phyloP scores from a whole-genome alignment of 495 filamentous ascomycete species.

The Astrothelium macrocarpum region DNA sequence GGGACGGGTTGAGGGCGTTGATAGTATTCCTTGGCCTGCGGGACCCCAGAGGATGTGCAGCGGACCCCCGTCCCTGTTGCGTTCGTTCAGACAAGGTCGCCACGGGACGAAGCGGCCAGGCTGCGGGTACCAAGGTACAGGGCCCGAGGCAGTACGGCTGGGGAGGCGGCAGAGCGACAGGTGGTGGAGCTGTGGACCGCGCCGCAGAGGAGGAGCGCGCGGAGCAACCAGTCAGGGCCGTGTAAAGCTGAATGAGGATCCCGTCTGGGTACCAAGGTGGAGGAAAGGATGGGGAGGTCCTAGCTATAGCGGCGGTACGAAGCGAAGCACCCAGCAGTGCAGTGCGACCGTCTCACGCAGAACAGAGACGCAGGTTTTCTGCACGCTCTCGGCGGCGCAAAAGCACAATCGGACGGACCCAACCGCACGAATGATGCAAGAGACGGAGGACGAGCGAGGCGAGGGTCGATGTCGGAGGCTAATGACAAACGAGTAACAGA shows the following conservation, averaged over 20 bases:
- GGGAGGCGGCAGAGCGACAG: neutral
- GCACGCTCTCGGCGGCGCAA: neutral
- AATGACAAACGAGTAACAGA: neutral
- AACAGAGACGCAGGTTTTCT: constrained; percentile 2
- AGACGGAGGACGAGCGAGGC: neutral
- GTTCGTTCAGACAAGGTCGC: constrained; percentile 7
- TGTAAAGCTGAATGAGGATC: neutral
- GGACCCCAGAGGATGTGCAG: neutral
- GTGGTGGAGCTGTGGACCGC: neutral
- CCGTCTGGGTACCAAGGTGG: neutral
- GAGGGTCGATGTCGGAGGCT: constrained; percentile 1
- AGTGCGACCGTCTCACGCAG: constrained; percentile 4
- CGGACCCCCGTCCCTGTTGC: neutral
- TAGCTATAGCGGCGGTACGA: neutral
- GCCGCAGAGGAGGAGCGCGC: neutral
- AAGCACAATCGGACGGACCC: neutral
- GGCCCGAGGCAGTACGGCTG: neutral
- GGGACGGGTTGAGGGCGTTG: neutral
- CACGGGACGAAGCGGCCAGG: constrained; percentile 7
- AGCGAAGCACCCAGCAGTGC: constrained; percentile 1
- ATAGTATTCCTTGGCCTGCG: constrained; percentile 5
- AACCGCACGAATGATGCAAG: constrained; percentile 1
- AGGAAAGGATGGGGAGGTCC: constrained; percentile 4
- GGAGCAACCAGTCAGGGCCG: neutral
- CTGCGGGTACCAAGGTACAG: constrained; percentile 7